phyloP scores from a whole-genome alignment of 2,329 filamentous ascomycete species.

The Aureobasidium lini region DNA sequence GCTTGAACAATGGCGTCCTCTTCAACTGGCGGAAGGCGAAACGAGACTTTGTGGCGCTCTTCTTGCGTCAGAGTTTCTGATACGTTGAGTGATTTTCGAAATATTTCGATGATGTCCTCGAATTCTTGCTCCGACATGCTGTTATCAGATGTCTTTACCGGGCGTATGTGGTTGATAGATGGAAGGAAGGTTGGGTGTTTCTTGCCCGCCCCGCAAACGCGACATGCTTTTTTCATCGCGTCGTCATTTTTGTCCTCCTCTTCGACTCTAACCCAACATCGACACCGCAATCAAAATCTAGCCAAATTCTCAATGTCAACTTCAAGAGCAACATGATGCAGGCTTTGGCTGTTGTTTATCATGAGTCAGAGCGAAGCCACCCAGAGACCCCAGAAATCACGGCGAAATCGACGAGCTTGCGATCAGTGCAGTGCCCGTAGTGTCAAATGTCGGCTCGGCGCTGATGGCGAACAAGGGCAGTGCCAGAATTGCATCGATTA shows the following conservation, averaged over 20 bases:
- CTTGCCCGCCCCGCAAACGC: too few relatives aligned
- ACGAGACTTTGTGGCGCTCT: neutral
- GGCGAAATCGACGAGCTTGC: conserved; percentile 20
- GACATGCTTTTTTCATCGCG: too few relatives aligned
- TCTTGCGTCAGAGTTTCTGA: neutral
- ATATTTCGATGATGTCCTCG: neutral
- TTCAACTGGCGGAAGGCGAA: neutral
- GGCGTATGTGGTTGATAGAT: too few relatives aligned
- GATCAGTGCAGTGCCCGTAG: conserved; percentile 42
- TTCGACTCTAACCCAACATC: too few relatives aligned
- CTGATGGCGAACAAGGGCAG: conserved; percentile 34
- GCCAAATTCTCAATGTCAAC: too few relatives aligned
- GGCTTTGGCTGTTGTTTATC: neutral
- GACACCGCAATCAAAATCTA: too few relatives aligned
- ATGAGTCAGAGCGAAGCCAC: neutral
- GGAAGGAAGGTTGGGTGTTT: too few relatives aligned
- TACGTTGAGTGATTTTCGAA: too few relatives aligned
- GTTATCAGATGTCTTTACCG: too few relatives aligned
- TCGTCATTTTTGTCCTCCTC: too few relatives aligned
- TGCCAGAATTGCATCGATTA: conserved; percentile 47
- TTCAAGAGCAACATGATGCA: neutral
- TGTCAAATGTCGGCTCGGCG: conserved; percentile 35
- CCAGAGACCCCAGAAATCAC: conserved; percentile 13
- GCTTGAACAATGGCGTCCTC: neutral
- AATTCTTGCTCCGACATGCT: neutral